Evolutionary conservation across 768 basidiomycete genomes (phyloP).

Genomic region (Lactarius hatsudake): DNA sequence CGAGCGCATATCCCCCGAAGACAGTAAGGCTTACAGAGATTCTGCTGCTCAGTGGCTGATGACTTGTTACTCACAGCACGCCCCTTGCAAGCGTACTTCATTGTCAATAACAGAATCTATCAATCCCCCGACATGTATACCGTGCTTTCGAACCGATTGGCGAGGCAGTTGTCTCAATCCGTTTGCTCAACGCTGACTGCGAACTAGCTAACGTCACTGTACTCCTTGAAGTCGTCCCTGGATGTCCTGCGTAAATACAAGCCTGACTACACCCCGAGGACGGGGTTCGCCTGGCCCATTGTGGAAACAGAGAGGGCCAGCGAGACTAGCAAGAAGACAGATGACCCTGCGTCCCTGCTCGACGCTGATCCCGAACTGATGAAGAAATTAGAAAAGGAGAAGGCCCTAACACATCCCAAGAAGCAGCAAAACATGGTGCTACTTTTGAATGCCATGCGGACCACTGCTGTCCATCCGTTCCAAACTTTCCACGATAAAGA

Average conservation of each 20-base stretch:
- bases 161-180: conserved; percentile 36
- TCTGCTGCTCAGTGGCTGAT: conserved; percentile 9
- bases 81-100: conserved; percentile 80
- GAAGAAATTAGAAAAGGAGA: conserved; percentile 22
- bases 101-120: conserved; percentile 87
- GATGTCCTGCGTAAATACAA: conserved; percentile 68
- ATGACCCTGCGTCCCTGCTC: conserved; percentile 20
- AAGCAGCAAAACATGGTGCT: conserved; percentile 67
- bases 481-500: conserved; percentile 42
- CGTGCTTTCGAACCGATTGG: conserved; percentile 79
- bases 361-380: conserved; percentile 19
- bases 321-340: conserved; percentile 42
- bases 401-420: conserved; percentile 33
- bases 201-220: conserved; percentile 61
- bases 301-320: conserved; percentile 45
- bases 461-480: conserved; percentile 69
- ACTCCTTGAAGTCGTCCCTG: conserved; percentile 73
- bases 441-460: conserved; percentile 74
- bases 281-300: conserved; percentile 85
- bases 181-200: neutral
- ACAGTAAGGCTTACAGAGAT: conserved; percentile 50
- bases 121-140: conserved; percentile 84
- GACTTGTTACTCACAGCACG: conserved; percentile 42
- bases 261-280: conserved; percentile 81
- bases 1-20: conserved; percentile 76